These are phyloP conservation scores for Wickerhamiella lipophila DNA, from an alignment of 805 yeast genomes.

Conservation along the genomic window DNA sequence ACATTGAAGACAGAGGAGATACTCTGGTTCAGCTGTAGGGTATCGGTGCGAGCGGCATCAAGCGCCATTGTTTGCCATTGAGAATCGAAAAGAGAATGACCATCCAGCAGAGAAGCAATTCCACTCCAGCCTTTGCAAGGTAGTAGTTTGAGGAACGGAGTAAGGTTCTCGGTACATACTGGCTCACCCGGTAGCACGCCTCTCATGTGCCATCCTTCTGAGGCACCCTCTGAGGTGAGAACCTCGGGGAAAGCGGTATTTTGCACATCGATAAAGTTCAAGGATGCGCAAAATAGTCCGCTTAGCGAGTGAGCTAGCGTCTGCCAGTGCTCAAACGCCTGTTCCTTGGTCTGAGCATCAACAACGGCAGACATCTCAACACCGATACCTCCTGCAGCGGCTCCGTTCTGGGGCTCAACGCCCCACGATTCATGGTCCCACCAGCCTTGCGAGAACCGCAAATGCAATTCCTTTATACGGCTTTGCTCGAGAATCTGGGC, in stretches of 20 bases:
- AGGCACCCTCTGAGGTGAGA: not conserved
- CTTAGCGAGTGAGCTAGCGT: constrained; percentile 61
- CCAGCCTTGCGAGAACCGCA: constrained; percentile 86
- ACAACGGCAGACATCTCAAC: constrained; percentile 86
- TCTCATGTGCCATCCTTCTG: constrained; percentile 33
- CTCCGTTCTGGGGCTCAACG: constrained; percentile 57
- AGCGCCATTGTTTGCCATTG: constrained; percentile 91
- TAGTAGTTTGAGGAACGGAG: constrained; percentile 78
- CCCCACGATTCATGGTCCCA: constrained; percentile 93
- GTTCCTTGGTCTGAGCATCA: constrained; percentile 44
- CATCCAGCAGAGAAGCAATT: constrained; percentile 69
- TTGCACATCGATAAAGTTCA: constrained; percentile 72
- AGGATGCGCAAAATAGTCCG: constrained; percentile 89
- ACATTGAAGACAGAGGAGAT: constrained; percentile 65
- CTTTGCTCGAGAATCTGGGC: constrained; percentile 63
- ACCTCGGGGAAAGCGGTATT: constrained; percentile 58
- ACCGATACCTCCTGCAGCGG: constrained; percentile 79
- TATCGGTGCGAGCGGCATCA: constrained; percentile 53
- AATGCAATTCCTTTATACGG: constrained; percentile 59
- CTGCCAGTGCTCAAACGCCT: constrained; percentile 57
- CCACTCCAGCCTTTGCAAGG: constrained; percentile 93
- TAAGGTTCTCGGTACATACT: constrained; percentile 88
- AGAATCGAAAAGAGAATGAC: constrained; percentile 74
- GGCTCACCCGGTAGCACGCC: constrained; percentile 93
- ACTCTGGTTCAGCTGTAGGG: constrained; percentile 36